A percentile compares a stretch with the other conserved stretches of the same genome.
Evolutionary conservation across 2,329 filamentous ascomycete genomes (phyloP).

Genomic region (Aaosphaeria arxii): DNA sequence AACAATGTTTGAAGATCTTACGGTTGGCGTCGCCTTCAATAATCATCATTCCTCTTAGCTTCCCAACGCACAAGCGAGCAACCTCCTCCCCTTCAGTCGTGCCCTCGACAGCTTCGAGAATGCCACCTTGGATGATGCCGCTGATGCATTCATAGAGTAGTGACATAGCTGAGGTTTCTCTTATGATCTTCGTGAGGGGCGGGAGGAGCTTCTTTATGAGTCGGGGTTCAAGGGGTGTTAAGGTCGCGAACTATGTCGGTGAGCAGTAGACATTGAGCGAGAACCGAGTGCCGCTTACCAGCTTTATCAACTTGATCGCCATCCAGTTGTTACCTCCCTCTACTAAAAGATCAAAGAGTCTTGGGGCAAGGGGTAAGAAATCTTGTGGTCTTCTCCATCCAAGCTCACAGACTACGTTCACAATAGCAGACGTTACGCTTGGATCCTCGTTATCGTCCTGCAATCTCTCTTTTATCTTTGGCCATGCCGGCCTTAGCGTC

Average conservation of each 20-base stretch:
- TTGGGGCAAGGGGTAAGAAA: constrained; percentile 85
- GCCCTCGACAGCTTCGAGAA: constrained; percentile 78
- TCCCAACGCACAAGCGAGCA: constrained; percentile 85
- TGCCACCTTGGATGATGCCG: constrained; percentile 94
- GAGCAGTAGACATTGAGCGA: constrained; percentile 4
- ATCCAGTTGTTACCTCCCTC: constrained; percentile 98
- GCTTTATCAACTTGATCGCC: constrained; percentile 98
- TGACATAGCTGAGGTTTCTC: constrained; percentile 97
- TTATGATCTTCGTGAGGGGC: constrained; percentile 87
- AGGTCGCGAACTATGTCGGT: constrained; percentile 72
- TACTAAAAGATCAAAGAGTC: constrained; percentile 88
- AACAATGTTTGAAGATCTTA: constrained; percentile 47
- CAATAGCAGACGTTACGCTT: constrained; percentile 90
- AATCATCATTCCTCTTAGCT: constrained; percentile 90
- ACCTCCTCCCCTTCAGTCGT: constrained; percentile 85
- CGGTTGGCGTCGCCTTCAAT: constrained; percentile 90
- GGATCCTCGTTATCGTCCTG: constrained; percentile 88
- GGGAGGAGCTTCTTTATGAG: constrained; percentile 88
- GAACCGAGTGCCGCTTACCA: constrained; percentile 56
- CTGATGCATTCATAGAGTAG: constrained; percentile 97
- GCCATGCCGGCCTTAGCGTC: constrained; percentile 87
- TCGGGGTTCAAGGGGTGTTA: constrained; percentile 89
- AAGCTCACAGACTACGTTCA: constrained; percentile 95
- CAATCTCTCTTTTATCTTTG: constrained; percentile 91
- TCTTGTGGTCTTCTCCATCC: constrained; percentile 93